Conservation (phyloP, 73 alveolate species). For the Tetrahymena elliotti region DNA sequence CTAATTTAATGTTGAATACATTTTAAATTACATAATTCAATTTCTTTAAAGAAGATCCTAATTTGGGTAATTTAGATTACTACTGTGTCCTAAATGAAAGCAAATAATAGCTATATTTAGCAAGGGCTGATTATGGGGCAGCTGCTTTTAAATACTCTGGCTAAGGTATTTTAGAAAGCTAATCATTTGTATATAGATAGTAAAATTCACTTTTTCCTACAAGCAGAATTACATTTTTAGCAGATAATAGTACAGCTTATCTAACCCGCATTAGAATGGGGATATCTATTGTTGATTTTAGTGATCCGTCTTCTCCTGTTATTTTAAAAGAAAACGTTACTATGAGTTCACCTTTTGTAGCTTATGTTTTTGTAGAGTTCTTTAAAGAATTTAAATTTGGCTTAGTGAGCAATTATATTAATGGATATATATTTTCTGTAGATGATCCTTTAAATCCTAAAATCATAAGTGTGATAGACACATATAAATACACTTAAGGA, state of each 20-base stretch:
- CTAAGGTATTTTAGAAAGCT: not conserved
- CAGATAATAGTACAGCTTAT: not conserved
- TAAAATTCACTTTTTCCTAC: not conserved
- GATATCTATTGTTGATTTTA: not conserved
- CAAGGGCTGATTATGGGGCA: not conserved
- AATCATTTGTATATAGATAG: not conserved
- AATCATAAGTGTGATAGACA: not conserved
- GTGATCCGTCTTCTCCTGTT: not conserved
- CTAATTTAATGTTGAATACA: not conserved
- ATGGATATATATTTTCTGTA: not conserved
- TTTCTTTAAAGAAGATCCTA: not conserved
- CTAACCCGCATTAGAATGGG: not conserved
- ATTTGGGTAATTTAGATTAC: not conserved
- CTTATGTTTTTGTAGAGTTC: not conserved
- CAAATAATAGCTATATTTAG: not conserved
- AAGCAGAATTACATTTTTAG: not conserved
- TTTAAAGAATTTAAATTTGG: not conserved
- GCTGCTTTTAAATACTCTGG: not conserved
- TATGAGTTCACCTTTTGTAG: not conserved
- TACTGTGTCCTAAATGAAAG: not conserved
- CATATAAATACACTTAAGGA: not conserved
- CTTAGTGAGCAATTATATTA: not conserved
- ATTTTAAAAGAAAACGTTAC: not conserved
- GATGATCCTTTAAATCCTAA: not conserved
- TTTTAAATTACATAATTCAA: not conserved